A percentile compares a stretch with the other conserved stretches of the same genome.
Evolutionary conservation across 805 yeast genomes (phyloP).

Genomic region (Metschnikowia lochheadii): DNA sequence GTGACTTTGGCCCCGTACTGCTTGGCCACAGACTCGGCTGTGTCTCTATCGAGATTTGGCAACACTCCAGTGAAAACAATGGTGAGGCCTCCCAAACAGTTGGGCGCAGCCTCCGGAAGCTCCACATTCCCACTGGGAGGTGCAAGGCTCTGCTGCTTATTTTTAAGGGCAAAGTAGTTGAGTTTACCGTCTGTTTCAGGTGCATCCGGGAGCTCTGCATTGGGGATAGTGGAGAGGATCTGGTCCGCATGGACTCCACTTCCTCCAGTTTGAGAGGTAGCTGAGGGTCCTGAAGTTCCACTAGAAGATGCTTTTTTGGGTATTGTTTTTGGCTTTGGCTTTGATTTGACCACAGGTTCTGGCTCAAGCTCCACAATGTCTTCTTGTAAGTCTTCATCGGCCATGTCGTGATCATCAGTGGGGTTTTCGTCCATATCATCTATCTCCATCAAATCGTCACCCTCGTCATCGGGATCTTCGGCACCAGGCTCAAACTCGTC

Average conservation of each 20-base stretch:
- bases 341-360: constrained; percentile 8
- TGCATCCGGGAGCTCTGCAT: constrained; percentile 62
- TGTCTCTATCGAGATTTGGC: constrained; percentile 73
- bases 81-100: constrained; percentile 83
- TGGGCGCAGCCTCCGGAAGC: constrained; percentile 78
- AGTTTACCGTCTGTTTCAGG: constrained; percentile 51
- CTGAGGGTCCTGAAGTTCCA: neutral
- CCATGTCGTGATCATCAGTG: constrained; percentile 6
- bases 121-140: constrained; percentile 38
- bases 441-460: constrained; percentile 5
- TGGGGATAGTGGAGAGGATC: constrained; percentile 62
- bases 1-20: constrained; percentile 90
- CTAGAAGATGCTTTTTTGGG: constrained; percentile 1
- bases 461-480: constrained; percentile 13
- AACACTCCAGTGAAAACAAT: constrained; percentile 91
- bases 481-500: constrained; percentile 22
- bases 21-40: constrained; percentile 72
- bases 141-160: constrained; percentile 19
- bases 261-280: neutral
- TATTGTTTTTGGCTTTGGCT: constrained; percentile 6
- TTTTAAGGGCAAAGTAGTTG: constrained; percentile 50
- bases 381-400: constrained; percentile 9
- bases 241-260: constrained; percentile 44
- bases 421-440: constrained; percentile 18
- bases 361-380: constrained; percentile 12